Evolutionary conservation across 192 early-diverging fungal species (phyloP), one percentile per base, ranked within the genome.

Genomic region (Mortierella alpina): DNA sequence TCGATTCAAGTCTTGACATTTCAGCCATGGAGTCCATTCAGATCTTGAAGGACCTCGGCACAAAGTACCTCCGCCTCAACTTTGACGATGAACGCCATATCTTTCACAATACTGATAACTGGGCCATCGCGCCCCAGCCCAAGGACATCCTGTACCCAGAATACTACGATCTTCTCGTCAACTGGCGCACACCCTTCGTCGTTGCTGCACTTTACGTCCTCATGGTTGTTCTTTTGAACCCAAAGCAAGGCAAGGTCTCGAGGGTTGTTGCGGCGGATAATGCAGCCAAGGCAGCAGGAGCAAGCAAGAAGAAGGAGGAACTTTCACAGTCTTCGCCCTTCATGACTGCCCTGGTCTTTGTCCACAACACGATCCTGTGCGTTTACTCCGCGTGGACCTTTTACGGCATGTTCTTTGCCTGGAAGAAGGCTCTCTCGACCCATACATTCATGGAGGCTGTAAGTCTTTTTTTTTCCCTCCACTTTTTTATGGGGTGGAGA

Each of bases 361-460:
- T 89, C 52, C 92, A 93, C 83, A 93, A 93, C 85, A 75, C 84
- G 5, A 75, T 86, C n/a, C 76, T 93, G 31, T 87, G 85, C 18
- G 74, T 89, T 6, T 93, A 91, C 81, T 92, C 91, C 12, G 92
- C 79, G 8, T 87, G 86, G 80, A 89, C 89, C 14, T 93, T 93
- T 55, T 69, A 84, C 63, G 68, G 75, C 46, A 86, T 87, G 73
- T 86, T 86, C 66, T 84, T 88, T 46, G 72, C 73, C 53, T 86
- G 85, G 78, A 72, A 79, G 50, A 68, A 63, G 44, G 84, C 79
- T 31, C 68, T 91, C 17, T 42, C 59, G 10, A 77, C 61, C 44
- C 83, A 90, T 60, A 80, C 83, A 15, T 84, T 81, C 68, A 73
- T 63, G 58, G 84, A 72, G 20, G 90, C 86, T 14, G 78, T 85